Percentiles rank a stretch among this genome's conserved stretches.
Evolutionary conservation across 169 alveolate genomes (phyloP).

Genomic region (Plasmodium knowlesi): DNA sequence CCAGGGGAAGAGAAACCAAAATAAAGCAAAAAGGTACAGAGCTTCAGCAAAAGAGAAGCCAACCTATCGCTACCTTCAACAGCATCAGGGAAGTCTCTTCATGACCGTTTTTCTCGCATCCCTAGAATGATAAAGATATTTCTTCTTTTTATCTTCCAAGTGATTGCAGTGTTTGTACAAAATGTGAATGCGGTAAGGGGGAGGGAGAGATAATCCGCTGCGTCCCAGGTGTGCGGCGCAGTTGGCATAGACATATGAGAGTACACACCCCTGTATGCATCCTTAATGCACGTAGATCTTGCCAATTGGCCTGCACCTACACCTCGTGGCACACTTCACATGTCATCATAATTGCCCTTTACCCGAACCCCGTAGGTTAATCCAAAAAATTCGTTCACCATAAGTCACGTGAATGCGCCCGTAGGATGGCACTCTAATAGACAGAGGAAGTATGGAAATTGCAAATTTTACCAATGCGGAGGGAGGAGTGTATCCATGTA

Average conservation of each 20-base stretch:
- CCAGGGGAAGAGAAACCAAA: not conserved
- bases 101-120: not conserved
- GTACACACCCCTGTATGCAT: not conserved
- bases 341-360: not conserved
- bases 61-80: not conserved
- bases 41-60: not conserved
- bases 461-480: not conserved
- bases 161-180: constrained; percentile 24
- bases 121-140: constrained; percentile 36
- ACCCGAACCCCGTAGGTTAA: not conserved
- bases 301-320: not conserved
- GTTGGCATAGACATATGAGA: not conserved
- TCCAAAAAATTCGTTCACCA: constrained; percentile 10
- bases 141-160: constrained; percentile 32
- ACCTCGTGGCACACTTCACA: not conserved
- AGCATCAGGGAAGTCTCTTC: not conserved
- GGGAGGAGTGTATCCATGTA: not conserved
- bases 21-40: not conserved
- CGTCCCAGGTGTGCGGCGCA: not conserved
- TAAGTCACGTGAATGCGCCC: constrained; percentile 35
- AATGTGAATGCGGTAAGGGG: constrained; percentile 57
- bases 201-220: not conserved
- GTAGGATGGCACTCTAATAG: not conserved
- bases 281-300: not conserved
- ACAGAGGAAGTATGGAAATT: constrained; percentile 39